Base-by-base conservation (phyloP, 805 yeast genomes). In the Komagataella phaffii region DNA sequence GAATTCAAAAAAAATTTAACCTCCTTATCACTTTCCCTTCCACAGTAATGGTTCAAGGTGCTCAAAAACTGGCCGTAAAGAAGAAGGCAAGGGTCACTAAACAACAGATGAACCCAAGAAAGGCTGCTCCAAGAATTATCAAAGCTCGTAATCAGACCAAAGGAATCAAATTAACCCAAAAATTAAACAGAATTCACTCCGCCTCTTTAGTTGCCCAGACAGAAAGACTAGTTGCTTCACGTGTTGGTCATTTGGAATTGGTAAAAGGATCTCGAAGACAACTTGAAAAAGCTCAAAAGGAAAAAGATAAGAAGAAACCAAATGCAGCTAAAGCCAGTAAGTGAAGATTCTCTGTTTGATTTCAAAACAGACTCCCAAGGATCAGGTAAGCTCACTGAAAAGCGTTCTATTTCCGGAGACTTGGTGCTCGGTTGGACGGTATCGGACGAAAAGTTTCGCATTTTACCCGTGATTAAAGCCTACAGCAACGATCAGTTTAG, bases 211-310 rank as follows among this genome's bases (percentile, higher is more conserved):
- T 68, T 49, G 62, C 79, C 3, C 72, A 78, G 46, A 91, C 98
- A 3, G 99, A 91, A 68, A 88, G 80, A 68, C 73, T 88, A 53
- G 80, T 91, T 58, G 83, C 97, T 1, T 75, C 95, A 52, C 77
- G 91, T 64, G 97, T 91, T 6, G 99, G 99, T 23, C 98, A 91
- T 66, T 74, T 91, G 60, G 99, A 91, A 69, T 64, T 91, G 45
- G 71, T 91, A 56, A 89, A 87, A 66, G 99, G 99, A 14, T 82
- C 93, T 6, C 81, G 97, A 72, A 80, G 95, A 69, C 80, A 85
- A 59, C 53, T 87, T 17, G 96, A 88, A 63, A 85, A 77, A 63
- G 71, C 65, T 17, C 77, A 72, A 56, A 80, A 77, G 64, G 61
- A 60, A 48, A 69, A 74, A 60, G 61, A 65, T 51, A 56, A 54